Base-by-base conservation (phyloP, 768 basidiomycete genomes). In the Xerocomellus dryophilus region DNA sequence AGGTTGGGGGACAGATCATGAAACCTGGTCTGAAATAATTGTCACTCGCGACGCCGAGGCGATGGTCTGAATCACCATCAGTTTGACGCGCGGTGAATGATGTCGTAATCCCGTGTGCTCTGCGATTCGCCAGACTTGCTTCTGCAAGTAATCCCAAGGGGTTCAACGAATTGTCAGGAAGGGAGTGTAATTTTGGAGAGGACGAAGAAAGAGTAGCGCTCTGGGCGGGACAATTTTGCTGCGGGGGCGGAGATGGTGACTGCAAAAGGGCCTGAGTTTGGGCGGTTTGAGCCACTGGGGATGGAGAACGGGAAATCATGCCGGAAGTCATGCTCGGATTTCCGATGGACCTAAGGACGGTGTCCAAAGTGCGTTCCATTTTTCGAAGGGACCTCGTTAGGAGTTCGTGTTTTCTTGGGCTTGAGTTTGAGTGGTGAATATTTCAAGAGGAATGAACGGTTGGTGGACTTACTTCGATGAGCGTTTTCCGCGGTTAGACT, bases 311-410 rank as follows among this genome's bases (percentile, higher is more conserved):
- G 21, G 88, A 90, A n/a, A 88, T 76, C 82, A 92, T 88, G 43
- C 86, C 88, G 1, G 87, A 84, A 2, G 84, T 78, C 60, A 90
- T 81, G 64, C 79, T 81, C 0, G 91, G 92, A 62, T 93, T 93
- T 36, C 89, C 89, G 43, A 97, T 88, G 17, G 91, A 93, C 43
- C 85, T 82, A 18, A 97, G 77, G 32, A 97, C 93, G 14, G 90
- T 93, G 71, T 95, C 92, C n/a, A 95, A 78, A 1, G 92, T 94
- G 35, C 84, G 80, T 67, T 95, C 93, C 91, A 95, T 93, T 71
- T 93, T 94, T 51, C 86, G 82, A 47, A 95, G 74, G 4, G 90
- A 92, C 58, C 84, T 80, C 3, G 88, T 88, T 20, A 93, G 76
- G 23, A 90, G 75, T 64, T 93, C 90, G 61, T 91, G 87, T 77